phyloP scores from a whole-genome alignment of 805 yeast species.

The Pichia insulana region DNA sequence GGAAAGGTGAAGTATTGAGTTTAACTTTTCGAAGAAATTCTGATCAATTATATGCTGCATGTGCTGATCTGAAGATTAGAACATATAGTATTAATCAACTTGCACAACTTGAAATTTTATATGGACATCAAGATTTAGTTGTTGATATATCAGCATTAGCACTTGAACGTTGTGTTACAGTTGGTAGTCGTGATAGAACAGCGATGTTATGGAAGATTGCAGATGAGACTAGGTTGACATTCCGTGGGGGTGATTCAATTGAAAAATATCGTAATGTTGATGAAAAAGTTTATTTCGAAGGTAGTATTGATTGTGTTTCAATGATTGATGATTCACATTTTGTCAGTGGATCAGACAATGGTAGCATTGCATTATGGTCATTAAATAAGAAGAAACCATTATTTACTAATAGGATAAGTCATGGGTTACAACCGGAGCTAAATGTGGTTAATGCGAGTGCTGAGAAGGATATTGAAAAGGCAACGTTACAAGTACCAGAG shows the following conservation, averaged over 20 bases:
- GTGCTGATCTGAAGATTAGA: constrained; percentile 86
- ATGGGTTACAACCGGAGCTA: constrained; percentile 48
- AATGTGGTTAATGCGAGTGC: constrained; percentile 48
- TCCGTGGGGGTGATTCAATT: constrained; percentile 74
- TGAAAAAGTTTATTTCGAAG: constrained; percentile 52
- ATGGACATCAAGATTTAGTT: constrained; percentile 92
- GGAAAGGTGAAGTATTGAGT: constrained; percentile 63
- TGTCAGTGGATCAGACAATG: constrained; percentile 93
- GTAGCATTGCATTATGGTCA: constrained; percentile 85
- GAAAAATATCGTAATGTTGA: constrained; percentile 25
- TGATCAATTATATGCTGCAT: constrained; percentile 83
- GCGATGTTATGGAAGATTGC: constrained; percentile 96
- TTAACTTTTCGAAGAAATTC: constrained; percentile 70
- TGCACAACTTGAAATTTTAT: constrained; percentile 82
- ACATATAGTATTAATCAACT: constrained; percentile 79
- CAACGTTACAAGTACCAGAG: constrained; percentile 50
- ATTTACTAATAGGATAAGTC: constrained; percentile 59
- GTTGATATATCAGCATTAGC: constrained; percentile 72
- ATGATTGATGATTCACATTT: constrained; percentile 92
- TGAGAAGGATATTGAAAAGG: constrained; percentile 30
- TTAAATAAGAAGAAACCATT: constrained; percentile 83
- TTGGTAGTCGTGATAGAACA: constrained; percentile 90
- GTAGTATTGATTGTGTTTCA: constrained; percentile 80
- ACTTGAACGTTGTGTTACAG: constrained; percentile 90
- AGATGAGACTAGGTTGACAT: constrained; percentile 89